Evolutionary conservation across 176 grass and related monocot species (phyloP), one percentile per base, ranked within the genome.

Genomic region (Zizania latifolia): DNA sequence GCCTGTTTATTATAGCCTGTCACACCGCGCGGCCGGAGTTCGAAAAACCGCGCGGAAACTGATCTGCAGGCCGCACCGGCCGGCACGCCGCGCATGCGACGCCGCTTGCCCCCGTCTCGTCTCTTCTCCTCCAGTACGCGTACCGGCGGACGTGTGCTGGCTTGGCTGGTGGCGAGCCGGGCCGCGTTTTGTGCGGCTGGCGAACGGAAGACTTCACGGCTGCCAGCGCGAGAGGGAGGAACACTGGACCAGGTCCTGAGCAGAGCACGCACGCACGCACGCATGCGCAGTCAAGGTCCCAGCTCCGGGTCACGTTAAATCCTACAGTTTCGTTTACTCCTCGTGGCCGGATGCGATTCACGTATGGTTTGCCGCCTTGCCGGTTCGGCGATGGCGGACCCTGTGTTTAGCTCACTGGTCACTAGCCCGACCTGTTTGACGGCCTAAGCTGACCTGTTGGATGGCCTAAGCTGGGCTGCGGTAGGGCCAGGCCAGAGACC

Each of bases 1-100:
- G n/a, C n/a, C n/a, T n/a, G n/a, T n/a, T n/a, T n/a, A n/a, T n/a
- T n/a, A n/a, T n/a, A n/a, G n/a, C n/a, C n/a, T n/a, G n/a, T n/a
- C n/a, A n/a, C n/a, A n/a, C n/a, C n/a, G n/a, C n/a, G n/a, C n/a
- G n/a, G n/a, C 15, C 62, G 28, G 35, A 10, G 10, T 29, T 61
- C 65, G 10, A 68, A 26, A 46, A 22, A 2, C 34, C 34, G 8
- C 21, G 16, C 37, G 32, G 39, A 64, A 56, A 59, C 78, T 16
- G 57, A 63, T 84, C 65, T 84, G 65, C 39, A 78, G 57, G 51
- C 72, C 10, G 50, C 53, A n/a, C n/a, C n/a, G n/a, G n/a, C n/a
- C n/a, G n/a, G n/a, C n/a, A n/a, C n/a, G n/a, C n/a, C n/a, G n/a
- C n/a, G n/a, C n/a, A n/a, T n/a, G n/a, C n/a, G n/a, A n/a, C n/a